Base-by-base conservation (phyloP, 169 alveolate genomes). In the Cryptosporidium ubiquitum region DNA sequence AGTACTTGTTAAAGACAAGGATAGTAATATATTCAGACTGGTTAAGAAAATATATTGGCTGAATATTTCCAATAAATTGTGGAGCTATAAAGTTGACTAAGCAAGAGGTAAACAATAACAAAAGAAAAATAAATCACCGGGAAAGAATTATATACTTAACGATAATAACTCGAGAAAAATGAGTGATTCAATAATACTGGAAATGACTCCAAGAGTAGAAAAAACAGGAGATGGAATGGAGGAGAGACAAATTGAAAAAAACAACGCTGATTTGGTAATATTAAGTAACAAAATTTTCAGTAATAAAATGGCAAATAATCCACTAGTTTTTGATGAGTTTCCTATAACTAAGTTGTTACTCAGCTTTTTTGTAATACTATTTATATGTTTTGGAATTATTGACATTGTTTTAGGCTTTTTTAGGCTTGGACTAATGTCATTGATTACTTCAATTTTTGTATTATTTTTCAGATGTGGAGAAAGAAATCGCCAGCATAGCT, bases 381-480 rank as follows among this genome's bases (percentile, higher is more conserved):
- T 79, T 79, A 14, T 61, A 16, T n/a, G 60, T n/a, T 60, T 79
- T 61, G 89, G 89, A 42, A 68, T 64, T 12, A 64, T 79, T 14
- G 75, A 79, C 52, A 40, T 26, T 1, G 16, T 61, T 42, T 31
- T 79, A 14, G 71, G 49, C 12, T 40, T 26, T 40, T 5, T 37
- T 7, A 60, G 40, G 40, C 75, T 79, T 26, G 89, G 89, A 26
- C 3, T 79, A 20, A 66, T 35, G 55, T 33, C 89, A 20, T 39
- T 79, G 20, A 31, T 79, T 42, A 40, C 42, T n/a, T 61, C 89
- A n/a, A 4, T 79, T 3, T 79, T 79, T 44, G 35, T 79, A 18
- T 40, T 79, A 42, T 79, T 61, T 14, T 61, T 61, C 47, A 58
- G 89, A 64, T 79, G 35, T 61, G 68, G 89, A 23, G 79, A 79